phyloP scores from a whole-genome alignment of 1,284 basidiomycete genomes.

The Cryptococcus sp. region DNA sequence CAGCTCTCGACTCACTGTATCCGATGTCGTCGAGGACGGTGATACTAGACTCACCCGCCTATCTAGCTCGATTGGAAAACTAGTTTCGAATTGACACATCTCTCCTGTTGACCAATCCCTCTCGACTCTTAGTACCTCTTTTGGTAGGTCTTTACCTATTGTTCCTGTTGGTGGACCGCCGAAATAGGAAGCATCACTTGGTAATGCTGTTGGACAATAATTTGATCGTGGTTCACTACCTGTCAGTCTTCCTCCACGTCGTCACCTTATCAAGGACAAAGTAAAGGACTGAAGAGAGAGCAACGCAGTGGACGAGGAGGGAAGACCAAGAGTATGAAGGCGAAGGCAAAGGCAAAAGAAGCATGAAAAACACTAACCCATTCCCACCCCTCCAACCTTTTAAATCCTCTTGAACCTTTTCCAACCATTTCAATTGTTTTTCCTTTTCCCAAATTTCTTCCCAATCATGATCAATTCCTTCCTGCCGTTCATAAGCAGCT shows the following conservation, averaged over 20 bases:
- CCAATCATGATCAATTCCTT: constrained; percentile 12
- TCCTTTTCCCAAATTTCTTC: constrained; percentile 23
- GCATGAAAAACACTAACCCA: constrained; percentile 27
- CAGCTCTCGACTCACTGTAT: background rate
- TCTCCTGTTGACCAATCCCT: constrained; percentile 50
- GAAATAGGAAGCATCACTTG: constrained; percentile 23
- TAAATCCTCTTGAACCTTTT: constrained; percentile 36
- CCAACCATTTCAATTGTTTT: constrained; percentile 19
- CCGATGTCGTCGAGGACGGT: background rate
- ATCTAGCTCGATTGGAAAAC: constrained; percentile 50
- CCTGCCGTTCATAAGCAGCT: background rate
- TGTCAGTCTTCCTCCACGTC: background rate
- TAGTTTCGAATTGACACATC: constrained; percentile 48
- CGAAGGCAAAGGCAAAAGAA: background rate
- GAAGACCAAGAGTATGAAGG: background rate
- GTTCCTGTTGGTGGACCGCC: constrained; percentile 31
- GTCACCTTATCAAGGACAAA: background rate
- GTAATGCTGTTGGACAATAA: constrained; percentile 21
- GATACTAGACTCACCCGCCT: constrained; percentile 38
- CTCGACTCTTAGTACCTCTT: constrained; percentile 49
- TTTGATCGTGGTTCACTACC: constrained; percentile 18
- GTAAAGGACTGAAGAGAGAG: background rate
- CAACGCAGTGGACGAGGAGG: background rate
- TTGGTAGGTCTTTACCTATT: constrained; percentile 42
- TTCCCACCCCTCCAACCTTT: constrained; percentile 41